These are phyloP conservation scores for Phytophthora colocasiae DNA, from an alignment of 352 stramenopile genomes.

Conservation along the genomic window DNA sequence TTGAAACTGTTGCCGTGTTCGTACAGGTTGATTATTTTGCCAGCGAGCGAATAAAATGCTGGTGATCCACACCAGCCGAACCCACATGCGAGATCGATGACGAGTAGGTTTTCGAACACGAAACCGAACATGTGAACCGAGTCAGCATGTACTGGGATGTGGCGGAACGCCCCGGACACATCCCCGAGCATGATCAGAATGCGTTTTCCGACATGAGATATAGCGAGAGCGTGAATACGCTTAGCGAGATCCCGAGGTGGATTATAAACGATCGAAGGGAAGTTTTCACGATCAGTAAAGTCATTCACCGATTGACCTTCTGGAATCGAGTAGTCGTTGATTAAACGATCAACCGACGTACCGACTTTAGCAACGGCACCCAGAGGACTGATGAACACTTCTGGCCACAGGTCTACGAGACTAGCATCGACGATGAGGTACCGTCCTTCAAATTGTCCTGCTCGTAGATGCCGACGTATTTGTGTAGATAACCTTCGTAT, in stretches of 20 bases:
- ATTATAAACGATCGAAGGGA: constrained; percentile 25
- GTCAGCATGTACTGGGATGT: constrained; percentile 32
- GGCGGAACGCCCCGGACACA: constrained; percentile 36
- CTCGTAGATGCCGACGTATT: too few species aligned
- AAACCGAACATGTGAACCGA: constrained; percentile 39
- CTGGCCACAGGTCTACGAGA: too few species aligned
- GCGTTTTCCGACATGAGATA: constrained; percentile 4
- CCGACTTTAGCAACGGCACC: background rate
- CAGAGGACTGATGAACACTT: too few species aligned
- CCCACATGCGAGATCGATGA: constrained; percentile 32
- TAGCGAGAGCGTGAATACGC: constrained; percentile 11
- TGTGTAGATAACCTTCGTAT: too few species aligned
- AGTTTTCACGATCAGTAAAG: constrained; percentile 8
- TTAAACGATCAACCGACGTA: constrained; percentile 5
- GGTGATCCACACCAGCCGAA: constrained; percentile 31
- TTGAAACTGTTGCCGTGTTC: background rate
- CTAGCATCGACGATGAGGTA: too few species aligned
- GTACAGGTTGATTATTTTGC: constrained; percentile 32
- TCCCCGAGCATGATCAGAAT: constrained; percentile 34
- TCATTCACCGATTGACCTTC: constrained; percentile 17
- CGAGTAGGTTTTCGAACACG: constrained; percentile 12
- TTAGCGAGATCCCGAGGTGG: constrained; percentile 31
- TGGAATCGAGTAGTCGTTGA: constrained; percentile 29
- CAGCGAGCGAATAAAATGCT: constrained; percentile 32
- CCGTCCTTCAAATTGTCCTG: too few species aligned